Conservation (phyloP, 2,329 filamentous ascomycete genomes). For the Trichoderma gracile region DNA sequence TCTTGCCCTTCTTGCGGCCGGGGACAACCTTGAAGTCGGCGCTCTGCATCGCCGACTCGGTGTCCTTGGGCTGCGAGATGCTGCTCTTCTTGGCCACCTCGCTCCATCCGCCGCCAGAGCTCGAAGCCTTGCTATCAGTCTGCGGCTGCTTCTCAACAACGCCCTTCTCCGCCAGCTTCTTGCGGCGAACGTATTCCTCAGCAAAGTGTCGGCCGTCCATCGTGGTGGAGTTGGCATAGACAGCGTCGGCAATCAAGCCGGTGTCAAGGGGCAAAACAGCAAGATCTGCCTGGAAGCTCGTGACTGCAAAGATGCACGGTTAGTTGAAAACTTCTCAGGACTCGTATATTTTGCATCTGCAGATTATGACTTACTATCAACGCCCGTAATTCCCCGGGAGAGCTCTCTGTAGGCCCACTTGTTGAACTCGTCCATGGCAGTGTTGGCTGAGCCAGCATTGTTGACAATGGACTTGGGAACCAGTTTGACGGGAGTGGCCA, state of each 20-base stretch:
- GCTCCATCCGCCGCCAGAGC: conserved; percentile 74
- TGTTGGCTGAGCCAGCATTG: conserved; percentile 40
- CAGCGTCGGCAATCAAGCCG: conserved; percentile 82
- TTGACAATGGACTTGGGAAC: conserved; percentile 50
- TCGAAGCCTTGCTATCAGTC: conserved; percentile 51
- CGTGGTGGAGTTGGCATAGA: conserved; percentile 83
- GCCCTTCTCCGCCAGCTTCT: conserved; percentile 90
- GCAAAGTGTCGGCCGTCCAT: conserved; percentile 93
- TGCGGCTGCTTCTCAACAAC: conserved; percentile 73
- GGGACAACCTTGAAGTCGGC: conserved; percentile 87
- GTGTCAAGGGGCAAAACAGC: conserved; percentile 73
- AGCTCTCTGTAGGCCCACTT: conserved; percentile 88
- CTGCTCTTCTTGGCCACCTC: conserved; percentile 94
- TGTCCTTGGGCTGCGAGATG: conserved; percentile 44
- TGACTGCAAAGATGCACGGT: conserved; percentile 52
- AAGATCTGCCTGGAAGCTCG: conserved; percentile 77
- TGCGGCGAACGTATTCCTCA: conserved; percentile 89
- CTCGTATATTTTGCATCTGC: neutral
- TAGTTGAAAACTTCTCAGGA: neutral
- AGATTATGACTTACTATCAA: conserved; percentile 51
- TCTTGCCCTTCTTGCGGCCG: conserved; percentile 88
- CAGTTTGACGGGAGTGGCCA: conserved; percentile 53
- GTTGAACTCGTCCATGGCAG: conserved; percentile 84
- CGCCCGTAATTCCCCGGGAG: conserved; percentile 64
- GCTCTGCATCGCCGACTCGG: conserved; percentile 43